Base-by-base conservation (phyloP, 805 yeast species). In the Saccharomycopsis sp. region DNA sequence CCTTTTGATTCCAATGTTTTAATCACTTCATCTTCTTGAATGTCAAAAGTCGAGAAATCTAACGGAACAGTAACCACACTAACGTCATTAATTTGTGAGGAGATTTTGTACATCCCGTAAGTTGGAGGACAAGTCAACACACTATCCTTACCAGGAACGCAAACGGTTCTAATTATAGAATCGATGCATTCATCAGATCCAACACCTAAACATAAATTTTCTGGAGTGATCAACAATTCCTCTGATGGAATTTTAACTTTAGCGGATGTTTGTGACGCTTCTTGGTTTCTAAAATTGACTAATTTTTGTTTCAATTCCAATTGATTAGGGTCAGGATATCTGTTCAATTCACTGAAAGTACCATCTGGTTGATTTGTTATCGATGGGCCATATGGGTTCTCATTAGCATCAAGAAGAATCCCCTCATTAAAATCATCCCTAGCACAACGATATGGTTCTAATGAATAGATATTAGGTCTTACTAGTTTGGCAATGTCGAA, bases 311-410 rank as follows among this genome's bases (percentile, higher is more conserved):
- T 93, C 55, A 93, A 71, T 27, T 71, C 81, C 4, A 74, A 47
- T 58, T 90, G 97, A 64, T 93, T 97, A 7, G 98, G 98, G 57
- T 93, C 98, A 14, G 98, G 98, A 61, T 93, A 93, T 57, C 98
- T 73, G 67, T 93, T 81, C 54, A 93, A 75, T 40, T 79, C 81
- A 17, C n/a, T 24, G 52, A 77, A 65, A 1, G 53, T 46, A 11
- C 60, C 47, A 50, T 83, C 90, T 23, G 8, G 60, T 20, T 77
- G 53, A 4, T 63, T 62, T 1, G 65, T 47, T 13, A 87, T 62
- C 1, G 95, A 77, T 3, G 96, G 90, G 0, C 97, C 98, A 58
- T 81, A 84, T 2, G 97, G 82, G 60, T 93, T 93, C 64, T 93
- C 98, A 58, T 93, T 93, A 45, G 98, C 98, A 63, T 93, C 98